phyloP scores from a whole-genome alignment of 2,329 filamentous ascomycete genomes.

The Aureobasidium lini region DNA sequence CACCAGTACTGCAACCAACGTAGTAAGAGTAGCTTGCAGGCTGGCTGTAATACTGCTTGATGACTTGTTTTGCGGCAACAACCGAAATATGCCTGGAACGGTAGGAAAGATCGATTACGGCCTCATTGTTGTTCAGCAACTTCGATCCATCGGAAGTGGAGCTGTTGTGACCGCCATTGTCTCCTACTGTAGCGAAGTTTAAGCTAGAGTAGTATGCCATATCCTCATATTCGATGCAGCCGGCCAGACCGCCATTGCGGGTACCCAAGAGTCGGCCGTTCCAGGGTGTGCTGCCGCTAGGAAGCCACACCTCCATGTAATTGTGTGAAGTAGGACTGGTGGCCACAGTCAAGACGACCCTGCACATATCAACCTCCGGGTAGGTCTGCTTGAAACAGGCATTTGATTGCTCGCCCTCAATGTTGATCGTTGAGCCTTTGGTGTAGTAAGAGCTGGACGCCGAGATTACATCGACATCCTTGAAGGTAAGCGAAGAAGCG shows the following conservation, averaged over 20 bases:
- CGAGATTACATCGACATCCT: conserved; percentile 2
- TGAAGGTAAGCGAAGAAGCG: not conserved
- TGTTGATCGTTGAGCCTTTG: conserved; percentile 1
- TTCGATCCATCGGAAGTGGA: conserved; percentile 23
- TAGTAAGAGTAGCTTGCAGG: conserved; percentile 38
- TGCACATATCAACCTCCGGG: conserved; percentile 7
- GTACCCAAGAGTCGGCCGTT: conserved; percentile 24
- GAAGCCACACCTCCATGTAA: conserved; percentile 38
- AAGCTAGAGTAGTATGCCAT: conserved; percentile 24
- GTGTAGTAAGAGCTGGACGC: conserved; percentile 1
- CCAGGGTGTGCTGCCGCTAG: conserved; percentile 19
- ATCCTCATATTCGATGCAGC: conserved; percentile 27
- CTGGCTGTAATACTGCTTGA: conserved; percentile 32
- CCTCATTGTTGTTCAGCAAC: conserved; percentile 24
- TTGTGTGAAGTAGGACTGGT: conserved; percentile 1
- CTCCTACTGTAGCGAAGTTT: conserved; percentile 27
- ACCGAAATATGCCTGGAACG: conserved; percentile 27
- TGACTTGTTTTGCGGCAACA: conserved; percentile 27
- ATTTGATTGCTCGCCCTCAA: conserved; percentile 3
- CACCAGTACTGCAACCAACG: conserved; percentile 42
- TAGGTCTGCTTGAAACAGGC: conserved; percentile 15
- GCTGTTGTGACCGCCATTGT: conserved; percentile 29
- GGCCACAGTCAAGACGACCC: conserved; percentile 2
- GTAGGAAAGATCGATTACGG: conserved; percentile 27
- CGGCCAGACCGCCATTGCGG: conserved; percentile 29